Percentiles rank a stretch among this genome's conserved stretches.
Evolutionary conservation across 176 grass and related monocot species (phyloP).

Genomic region (Puya raimondii): DNA sequence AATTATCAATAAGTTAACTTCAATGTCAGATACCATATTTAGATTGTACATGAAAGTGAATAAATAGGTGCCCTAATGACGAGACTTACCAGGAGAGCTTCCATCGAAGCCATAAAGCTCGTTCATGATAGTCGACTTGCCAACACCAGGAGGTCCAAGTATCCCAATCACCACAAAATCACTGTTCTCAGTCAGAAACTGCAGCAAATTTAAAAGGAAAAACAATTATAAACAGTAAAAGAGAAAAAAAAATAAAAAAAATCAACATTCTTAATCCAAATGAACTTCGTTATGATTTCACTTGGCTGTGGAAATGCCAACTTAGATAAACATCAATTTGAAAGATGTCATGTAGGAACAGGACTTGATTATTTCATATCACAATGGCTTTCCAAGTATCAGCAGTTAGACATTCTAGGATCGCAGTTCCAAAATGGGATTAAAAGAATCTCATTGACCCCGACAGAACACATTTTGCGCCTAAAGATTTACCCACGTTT

Average conservation of each 20-base stretch:
- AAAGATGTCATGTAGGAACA: neutral
- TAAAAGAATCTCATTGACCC: neutral
- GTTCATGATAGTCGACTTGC: conserved; percentile 87
- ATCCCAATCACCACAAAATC: conserved; percentile 92
- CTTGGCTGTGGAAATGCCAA: neutral
- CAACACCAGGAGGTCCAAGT: conserved; percentile 74
- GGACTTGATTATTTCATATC: neutral
- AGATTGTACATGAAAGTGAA: no score
- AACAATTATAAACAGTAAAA: neutral
- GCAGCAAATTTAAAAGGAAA: conserved; percentile 7
- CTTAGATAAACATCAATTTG: neutral
- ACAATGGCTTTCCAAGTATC: neutral
- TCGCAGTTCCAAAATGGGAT: neutral
- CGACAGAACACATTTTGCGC: neutral
- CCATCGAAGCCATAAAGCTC: conserved; percentile 77
- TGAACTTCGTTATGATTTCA: neutral
- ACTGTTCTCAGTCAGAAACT: conserved; percentile 89
- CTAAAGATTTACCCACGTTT: no score
- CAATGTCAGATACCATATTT: no score
- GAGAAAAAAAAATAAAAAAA: neutral
- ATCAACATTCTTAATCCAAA: neutral
- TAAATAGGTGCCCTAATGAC: neutral
- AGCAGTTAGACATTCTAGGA: no score
- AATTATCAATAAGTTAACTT: neutral
- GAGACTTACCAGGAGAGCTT: conserved; percentile 50